Evolutionary conservation across 1,284 basidiomycete species (phyloP), one percentile per base, ranked within the genome.

Genomic region (Caloboletus firmus): DNA sequence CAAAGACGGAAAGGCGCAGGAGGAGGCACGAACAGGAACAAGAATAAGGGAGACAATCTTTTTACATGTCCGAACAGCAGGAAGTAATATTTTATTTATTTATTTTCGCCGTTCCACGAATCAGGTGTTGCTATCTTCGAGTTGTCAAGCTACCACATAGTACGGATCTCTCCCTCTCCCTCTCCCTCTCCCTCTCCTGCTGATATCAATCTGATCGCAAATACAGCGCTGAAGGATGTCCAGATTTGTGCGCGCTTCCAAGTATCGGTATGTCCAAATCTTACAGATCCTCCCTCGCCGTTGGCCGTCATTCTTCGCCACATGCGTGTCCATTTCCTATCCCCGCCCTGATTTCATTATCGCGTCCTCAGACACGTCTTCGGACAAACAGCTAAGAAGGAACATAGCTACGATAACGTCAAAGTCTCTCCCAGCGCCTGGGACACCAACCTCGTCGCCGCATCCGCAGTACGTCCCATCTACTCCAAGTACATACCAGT

Each of bases 371-470:
- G 91, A 60, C 95, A 98, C 74, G 93, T 96, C 65, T 98, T 90
- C 69, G 95, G 92, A 28, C 87, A 91, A 63, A 74, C 83, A 57
- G 81, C 86, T 26, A 95, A 94, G 79, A 92, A 89, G 67, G 91
- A 93, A 71, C 79, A 89, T 64, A 77, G 82, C 39, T 81, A 93
- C 64, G 95, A 98, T 72, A 98, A 98, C 67, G 82, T 95, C 65
- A 98, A 98, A 74, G 80, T 92, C 34, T 88, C 90, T 48, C 87
- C 83, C 68, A 91, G 84, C 61, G 94, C 96, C 17, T 98, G 94
- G 94, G 96, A 99, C 73, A 98, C 96, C 44, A 97, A 98, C 72
- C 77, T 98, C 59, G 78, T 98, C 62, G 81, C 91, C 59, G 91
- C 91, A n/a, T 93, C 91, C 59, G 87, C 80, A 43, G 90, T 91